Evolutionary conservation across 441 rosid species (phyloP).

Genomic region (Euphorbia schlechtendalii): DNA sequence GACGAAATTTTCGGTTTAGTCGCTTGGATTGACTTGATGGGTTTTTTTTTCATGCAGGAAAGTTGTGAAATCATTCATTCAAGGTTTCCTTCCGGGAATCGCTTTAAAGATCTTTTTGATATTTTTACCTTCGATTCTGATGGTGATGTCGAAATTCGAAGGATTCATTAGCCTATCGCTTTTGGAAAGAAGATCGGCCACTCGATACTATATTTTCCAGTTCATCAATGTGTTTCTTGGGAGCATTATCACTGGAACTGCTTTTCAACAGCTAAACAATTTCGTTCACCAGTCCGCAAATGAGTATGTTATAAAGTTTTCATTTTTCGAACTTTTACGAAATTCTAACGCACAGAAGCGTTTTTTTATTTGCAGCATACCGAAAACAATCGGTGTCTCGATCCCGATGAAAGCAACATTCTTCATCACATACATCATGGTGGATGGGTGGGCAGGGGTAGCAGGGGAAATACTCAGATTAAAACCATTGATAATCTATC

Average conservation of each 20-base stretch:
- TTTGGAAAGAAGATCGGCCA: slow-evolving; percentile 83
- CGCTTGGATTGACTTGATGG: not conserved
- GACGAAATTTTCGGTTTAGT: too few relatives aligned
- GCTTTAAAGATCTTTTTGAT: slow-evolving; percentile 88
- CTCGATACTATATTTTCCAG: slow-evolving; percentile 82
- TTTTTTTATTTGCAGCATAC: slow-evolving; percentile 47
- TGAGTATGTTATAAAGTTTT: slow-evolving; percentile 41
- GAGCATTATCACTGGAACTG: slow-evolving; percentile 86
- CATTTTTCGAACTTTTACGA: not conserved
- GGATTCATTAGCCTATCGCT: slow-evolving; percentile 70
- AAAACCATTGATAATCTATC: slow-evolving; percentile 81
- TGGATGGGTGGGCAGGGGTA: slow-evolving; percentile 98
- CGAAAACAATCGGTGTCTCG: slow-evolving; percentile 74
- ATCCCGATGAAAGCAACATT: slow-evolving; percentile 94
- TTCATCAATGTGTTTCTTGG: slow-evolving; percentile 88
- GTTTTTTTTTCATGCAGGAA: slow-evolving; percentile 37
- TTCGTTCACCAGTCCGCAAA: slow-evolving; percentile 79
- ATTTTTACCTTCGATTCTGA: slow-evolving; percentile 82
- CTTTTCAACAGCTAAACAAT: slow-evolving; percentile 69
- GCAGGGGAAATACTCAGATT: slow-evolving; percentile 88
- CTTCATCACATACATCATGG: slow-evolving; percentile 96
- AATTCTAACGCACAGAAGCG: not conserved
- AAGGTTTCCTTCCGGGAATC: slow-evolving; percentile 94
- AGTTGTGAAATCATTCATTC: slow-evolving; percentile 64
- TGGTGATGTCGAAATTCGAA: slow-evolving; percentile 96